phyloP scores from a whole-genome alignment of 805 yeast species.

The Metschnikowia continentalis region DNA sequence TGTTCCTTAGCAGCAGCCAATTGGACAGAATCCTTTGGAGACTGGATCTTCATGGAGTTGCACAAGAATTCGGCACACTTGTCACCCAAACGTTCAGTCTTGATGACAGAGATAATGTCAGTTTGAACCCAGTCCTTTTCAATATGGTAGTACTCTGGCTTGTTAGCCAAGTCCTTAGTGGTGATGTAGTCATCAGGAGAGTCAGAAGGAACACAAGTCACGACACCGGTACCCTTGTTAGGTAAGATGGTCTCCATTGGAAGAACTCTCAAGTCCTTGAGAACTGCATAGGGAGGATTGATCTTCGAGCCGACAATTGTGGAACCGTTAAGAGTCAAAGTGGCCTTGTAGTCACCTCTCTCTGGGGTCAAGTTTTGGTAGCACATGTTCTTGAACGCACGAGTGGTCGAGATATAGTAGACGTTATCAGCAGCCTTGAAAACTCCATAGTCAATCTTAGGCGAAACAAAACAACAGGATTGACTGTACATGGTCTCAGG shows the following conservation, averaged over 20 bases:
- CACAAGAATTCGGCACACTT: constrained; percentile 80
- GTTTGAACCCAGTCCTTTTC: constrained; percentile 80
- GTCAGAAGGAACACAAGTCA: constrained; percentile 98
- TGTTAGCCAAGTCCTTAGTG: constrained; percentile 73
- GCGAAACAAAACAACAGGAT: constrained; percentile 96
- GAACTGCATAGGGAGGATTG: constrained; percentile 73
- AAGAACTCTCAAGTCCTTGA: constrained; percentile 69
- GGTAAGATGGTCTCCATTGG: constrained; percentile 98
- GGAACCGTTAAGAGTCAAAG: constrained; percentile 60
- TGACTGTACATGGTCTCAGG: constrained; percentile 99
- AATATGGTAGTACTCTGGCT: constrained; percentile 86
- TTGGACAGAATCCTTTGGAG: constrained; percentile 86
- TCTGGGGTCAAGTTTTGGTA: constrained; percentile 88
- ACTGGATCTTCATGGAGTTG: constrained; percentile 83
- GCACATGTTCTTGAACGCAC: constrained; percentile 96
- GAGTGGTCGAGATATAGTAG: constrained; percentile 81
- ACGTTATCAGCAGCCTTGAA: constrained; percentile 78
- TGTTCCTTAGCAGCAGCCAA: constrained; percentile 90
- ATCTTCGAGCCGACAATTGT: constrained; percentile 82
- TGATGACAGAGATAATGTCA: constrained; percentile 69
- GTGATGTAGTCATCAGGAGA: constrained; percentile 97
- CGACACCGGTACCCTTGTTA: constrained; percentile 97
- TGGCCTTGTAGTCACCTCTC: constrained; percentile 72
- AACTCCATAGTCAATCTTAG: constrained; percentile 87
- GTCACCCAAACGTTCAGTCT: constrained; percentile 84